These are phyloP conservation scores for Plantago elongata DNA, from an alignment of 257 asterid species.

Conservation along the genomic window DNA sequence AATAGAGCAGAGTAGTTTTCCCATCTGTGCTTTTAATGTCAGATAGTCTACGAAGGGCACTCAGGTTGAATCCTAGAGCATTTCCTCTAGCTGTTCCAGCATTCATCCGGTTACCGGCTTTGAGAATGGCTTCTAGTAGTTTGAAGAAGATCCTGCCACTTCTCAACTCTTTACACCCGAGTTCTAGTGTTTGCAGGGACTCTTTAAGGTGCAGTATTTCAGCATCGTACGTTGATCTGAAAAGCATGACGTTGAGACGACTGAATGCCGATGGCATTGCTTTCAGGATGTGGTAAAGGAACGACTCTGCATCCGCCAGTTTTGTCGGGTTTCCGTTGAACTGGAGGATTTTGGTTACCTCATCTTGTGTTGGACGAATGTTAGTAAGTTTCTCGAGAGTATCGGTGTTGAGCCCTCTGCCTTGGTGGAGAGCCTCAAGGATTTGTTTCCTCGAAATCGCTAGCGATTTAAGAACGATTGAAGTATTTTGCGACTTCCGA, in stretches of 20 bases:
- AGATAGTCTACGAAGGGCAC: conserved; percentile 52
- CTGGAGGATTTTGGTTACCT: conserved; percentile 49
- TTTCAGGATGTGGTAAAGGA: conserved; percentile 62
- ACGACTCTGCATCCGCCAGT: conserved; percentile 82
- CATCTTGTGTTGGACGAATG: conserved; percentile 69
- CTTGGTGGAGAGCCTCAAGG: conserved; percentile 54
- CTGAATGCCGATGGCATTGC: conserved; percentile 66
- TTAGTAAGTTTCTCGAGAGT: conserved; percentile 69
- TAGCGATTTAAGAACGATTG: conserved; percentile 67
- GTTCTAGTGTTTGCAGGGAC: conserved; percentile 53
- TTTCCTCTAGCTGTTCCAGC: conserved; percentile 81
- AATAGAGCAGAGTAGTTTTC: conserved; percentile 69
- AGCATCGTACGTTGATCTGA: conserved; percentile 53
- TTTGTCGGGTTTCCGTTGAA: conserved; percentile 52
- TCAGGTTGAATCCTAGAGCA: conserved; percentile 74
- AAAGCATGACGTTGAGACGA: conserved; percentile 67
- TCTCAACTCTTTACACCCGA: conserved; percentile 64
- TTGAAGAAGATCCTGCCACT: conserved; percentile 56
- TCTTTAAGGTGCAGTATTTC: conserved; percentile 69
- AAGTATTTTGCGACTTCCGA: conserved; percentile 70
- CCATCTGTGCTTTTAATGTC: conserved; percentile 73
- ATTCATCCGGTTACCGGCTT: conserved; percentile 80
- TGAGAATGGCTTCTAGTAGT: conserved; percentile 80
- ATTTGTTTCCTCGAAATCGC: conserved; percentile 57
- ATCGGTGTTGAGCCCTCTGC: conserved; percentile 57